Conservation (phyloP, 345 rosid genomes). For the thale cress (Arabidopsis thaliana) region TAIR10.1 NC_003074.8:5822501-5823000, state of each 20-base stretch:
- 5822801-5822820: constrained; percentile 33
- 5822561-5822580: constrained; percentile 40
- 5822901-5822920: constrained; percentile 49
- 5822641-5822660: constrained; percentile 47
- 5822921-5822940: constrained; percentile 46
- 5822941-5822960: constrained; percentile 51
- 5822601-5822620: constrained; percentile 49
- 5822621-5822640: constrained; percentile 43
- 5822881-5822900: constrained; percentile 38
- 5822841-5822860: constrained; percentile 46
- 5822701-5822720: not conserved
- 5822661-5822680: constrained; percentile 61
- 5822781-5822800: constrained; percentile 46
- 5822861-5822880: constrained; percentile 39
- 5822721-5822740: not conserved
- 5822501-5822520: constrained; percentile 47
- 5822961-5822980: constrained; percentile 47
- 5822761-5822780: constrained; percentile 55
- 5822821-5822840: constrained; percentile 46
- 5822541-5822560: constrained; percentile 50
- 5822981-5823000: constrained; percentile 50
- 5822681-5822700: not conserved
- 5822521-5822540: constrained; percentile 48
- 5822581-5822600: constrained; percentile 52
- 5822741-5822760: constrained; percentile 40